phyloP scores from a whole-genome alignment of 306 rosid species.

The Quercus bicolor region DNA sequence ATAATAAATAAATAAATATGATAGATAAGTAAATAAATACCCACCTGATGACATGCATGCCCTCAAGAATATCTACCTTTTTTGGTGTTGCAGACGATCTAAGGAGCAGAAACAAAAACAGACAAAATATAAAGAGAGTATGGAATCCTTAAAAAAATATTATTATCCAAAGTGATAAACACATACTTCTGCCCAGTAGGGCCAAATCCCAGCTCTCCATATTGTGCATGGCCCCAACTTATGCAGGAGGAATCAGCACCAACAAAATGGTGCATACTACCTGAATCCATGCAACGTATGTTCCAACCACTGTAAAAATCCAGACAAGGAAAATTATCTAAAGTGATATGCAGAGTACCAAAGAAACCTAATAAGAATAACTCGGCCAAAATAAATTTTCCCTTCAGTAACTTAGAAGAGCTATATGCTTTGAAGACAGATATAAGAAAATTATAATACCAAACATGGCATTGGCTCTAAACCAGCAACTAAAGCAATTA shows the following conservation, averaged over 20 bases:
- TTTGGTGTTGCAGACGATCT: slow-evolving; percentile 95
- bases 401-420: background rate
- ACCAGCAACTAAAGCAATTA: background rate
- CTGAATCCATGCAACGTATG: slow-evolving; percentile 97
- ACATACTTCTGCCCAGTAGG: slow-evolving; percentile 92
- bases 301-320: slow-evolving; percentile 77
- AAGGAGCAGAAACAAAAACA: slow-evolving; percentile 10
- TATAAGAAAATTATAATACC: background rate
- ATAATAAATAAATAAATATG: background rate
- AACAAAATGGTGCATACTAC: slow-evolving; percentile 91
- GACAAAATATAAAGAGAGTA: background rate
- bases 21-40: slow-evolving; percentile 1
- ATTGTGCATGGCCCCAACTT: slow-evolving; percentile 97
- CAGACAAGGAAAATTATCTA: background rate
- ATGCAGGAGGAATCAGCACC: slow-evolving; percentile 98
- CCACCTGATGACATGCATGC: slow-evolving; percentile 85
- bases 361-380: background rate
- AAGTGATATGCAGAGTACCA: slow-evolving; percentile 14
- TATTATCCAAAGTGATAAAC: background rate
- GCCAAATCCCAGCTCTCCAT: slow-evolving; percentile 98
- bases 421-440: background rate
- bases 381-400: background rate
- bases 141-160: background rate
- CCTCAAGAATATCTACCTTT: slow-evolving; percentile 92
- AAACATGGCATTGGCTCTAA: background rate